A percentile compares a stretch with the other conserved stretches of the same genome.
Evolutionary conservation across 345 rosid genomes (phyloP).

Genomic region (Populus deltoides): DNA sequence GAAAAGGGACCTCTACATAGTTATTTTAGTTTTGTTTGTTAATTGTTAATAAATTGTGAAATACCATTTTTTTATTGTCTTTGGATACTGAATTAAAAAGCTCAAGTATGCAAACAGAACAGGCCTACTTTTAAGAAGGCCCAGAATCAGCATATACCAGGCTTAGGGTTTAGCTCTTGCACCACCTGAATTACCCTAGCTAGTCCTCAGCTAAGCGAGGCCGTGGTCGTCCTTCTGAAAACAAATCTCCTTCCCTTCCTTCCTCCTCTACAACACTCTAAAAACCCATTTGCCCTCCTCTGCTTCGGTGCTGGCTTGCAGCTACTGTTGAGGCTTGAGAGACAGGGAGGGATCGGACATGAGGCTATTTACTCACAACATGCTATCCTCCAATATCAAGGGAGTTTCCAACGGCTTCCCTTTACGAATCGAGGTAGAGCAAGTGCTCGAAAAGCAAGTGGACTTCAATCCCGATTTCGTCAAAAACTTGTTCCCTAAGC

Average conservation of each 20-base stretch:
- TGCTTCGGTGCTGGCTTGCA: neutral
- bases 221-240: neutral
- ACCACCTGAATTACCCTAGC: neutral
- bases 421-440: conserved; percentile 59
- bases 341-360: conserved; percentile 20
- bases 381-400: conserved; percentile 82
- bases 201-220: neutral
- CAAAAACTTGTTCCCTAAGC: conserved; percentile 61
- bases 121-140: neutral
- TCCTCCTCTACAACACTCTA: neutral
- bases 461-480: conserved; percentile 78
- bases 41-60: too few species aligned
- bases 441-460: conserved; percentile 56
- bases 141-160: neutral
- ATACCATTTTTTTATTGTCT: too few species aligned
- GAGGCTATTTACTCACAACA: conserved; percentile 87
- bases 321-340: neutral
- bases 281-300: neutral
- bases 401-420: conserved; percentile 86
- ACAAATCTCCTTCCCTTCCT: neutral
- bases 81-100: too few species aligned
- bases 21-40: too few species aligned
- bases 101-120: neutral
- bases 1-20: too few species aligned
- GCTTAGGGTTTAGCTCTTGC: neutral